Percentiles rank a stretch among this genome's conserved stretches.
phyloP scores from a whole-genome alignment of 495 filamentous ascomycete species.

The Xylaria intraflava region DNA sequence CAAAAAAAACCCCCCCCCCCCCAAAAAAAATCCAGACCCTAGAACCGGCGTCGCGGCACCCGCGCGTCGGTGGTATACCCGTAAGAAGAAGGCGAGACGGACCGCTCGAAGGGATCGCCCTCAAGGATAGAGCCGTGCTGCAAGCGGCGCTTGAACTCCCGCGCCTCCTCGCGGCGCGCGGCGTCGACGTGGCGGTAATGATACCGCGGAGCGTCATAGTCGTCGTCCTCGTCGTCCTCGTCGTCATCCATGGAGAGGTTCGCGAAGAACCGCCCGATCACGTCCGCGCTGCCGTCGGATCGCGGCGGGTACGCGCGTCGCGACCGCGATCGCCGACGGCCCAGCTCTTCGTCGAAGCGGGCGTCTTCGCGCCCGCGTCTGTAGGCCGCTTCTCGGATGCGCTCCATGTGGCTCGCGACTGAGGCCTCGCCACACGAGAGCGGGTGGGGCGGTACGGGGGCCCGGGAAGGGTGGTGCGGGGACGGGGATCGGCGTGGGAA shows the following conservation, averaged over 20 bases:
- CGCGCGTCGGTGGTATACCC: background rate
- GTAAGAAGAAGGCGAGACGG: background rate
- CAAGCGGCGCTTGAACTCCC: background rate
- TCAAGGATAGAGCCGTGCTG: constrained; percentile 4
- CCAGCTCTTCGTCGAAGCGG: constrained; percentile 9
- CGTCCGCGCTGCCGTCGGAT: background rate
- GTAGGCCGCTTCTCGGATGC: constrained; percentile 14
- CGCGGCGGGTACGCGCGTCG: background rate
- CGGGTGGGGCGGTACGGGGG: background rate
- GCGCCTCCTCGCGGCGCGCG: too few species aligned
- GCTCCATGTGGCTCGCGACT: constrained; percentile 7
- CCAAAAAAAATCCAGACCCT: background rate
- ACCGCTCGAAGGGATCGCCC: background rate
- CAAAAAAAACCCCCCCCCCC: too few species aligned
- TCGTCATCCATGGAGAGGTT: constrained; percentile 15
- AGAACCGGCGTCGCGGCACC: background rate
- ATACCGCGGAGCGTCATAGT: background rate
- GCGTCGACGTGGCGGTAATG: background rate
- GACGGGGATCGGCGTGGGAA: background rate
- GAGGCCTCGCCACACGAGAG: background rate
- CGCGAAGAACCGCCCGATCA: background rate
- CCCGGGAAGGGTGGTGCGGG: background rate
- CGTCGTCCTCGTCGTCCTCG: background rate
- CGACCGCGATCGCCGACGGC: background rate
- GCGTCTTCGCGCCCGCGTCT: constrained; percentile 7